Percentiles rank a stretch among this genome's conserved stretches.
Conservation (phyloP, 129 eudicot genomes). For the Flaveria brownii region DNA sequence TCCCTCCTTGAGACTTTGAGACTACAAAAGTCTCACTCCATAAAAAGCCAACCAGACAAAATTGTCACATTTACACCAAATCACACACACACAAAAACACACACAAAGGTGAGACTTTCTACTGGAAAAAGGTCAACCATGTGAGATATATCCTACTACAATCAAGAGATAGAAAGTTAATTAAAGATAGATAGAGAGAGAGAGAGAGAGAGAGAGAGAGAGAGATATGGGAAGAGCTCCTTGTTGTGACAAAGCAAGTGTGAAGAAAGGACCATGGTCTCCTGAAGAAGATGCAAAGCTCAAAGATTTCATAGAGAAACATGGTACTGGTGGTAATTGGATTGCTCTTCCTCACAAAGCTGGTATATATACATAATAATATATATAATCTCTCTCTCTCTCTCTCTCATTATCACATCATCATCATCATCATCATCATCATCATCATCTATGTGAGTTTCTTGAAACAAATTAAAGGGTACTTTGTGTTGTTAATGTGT, state of each 20-base stretch:
- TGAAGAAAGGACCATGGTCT: conserved; percentile 81
- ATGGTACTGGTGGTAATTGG: conserved; percentile 73
- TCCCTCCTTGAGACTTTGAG: conserved; percentile 27
- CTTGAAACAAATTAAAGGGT: neutral
- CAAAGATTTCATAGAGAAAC: conserved; percentile 54
- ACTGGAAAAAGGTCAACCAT: conserved; percentile 37
- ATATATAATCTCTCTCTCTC: conserved; percentile 10
- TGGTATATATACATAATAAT: conserved; percentile 32
- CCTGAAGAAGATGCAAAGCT: conserved; percentile 78
- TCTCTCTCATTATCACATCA: neutral
- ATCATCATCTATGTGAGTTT: neutral
- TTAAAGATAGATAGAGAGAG: neutral
- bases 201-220: conserved; percentile 12
- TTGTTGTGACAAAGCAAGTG: conserved; percentile 75
- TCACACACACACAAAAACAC: neutral
- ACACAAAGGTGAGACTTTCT: conserved; percentile 27
- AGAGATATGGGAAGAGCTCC: conserved; percentile 80
- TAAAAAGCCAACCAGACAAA: conserved; percentile 35
- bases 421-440: neutral
- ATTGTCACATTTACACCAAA: conserved; percentile 27
- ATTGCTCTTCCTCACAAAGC: conserved; percentile 76
- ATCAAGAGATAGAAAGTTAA: neutral
- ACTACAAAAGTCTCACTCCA: conserved; percentile 21
- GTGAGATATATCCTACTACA: conserved; percentile 24
- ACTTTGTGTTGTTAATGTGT: neutral